Evolutionary conservation across 2,329 filamentous ascomycete species (phyloP), one percentile per base, ranked within the genome.

Genomic region (Alternaria triticimaculans): DNA sequence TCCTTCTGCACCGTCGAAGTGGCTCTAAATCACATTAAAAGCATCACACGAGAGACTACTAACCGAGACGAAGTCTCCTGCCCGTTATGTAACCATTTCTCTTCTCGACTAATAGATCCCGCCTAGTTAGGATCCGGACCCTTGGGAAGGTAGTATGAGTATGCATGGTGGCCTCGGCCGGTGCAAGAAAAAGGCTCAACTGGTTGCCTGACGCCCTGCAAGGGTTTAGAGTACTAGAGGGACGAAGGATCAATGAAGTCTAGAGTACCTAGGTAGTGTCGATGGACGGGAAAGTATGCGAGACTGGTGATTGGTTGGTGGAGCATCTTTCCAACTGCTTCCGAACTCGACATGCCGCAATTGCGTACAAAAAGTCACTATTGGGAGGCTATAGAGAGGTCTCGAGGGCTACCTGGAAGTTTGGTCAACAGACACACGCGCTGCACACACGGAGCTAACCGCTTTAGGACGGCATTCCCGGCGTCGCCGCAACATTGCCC

Each of bases 381-480:
- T 8, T 11, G 9, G 15, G 37, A 41, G 37, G 37, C 37, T 41
- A 41, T 6, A 18, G 37, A 41, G 4, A 41, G 37, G 9, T 18
- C n/a, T 41, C 37, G 15, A 41, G 37, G 37, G 37, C 37, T 41
- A 11, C 37, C 37, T 41, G 15, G 37, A 41, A 18, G n/a, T 10
- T 18, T 41, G 15, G 9, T 41, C 37, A 41, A 41, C 37, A 41
- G 37, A 18, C 15, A 41, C 9, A 41, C 37, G 37, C 15, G 37
- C 37, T 41, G 37, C n/a, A 10, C 33, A 37, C 14, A 33, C 30
- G 30, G 30, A 33, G 2, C 30, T 33, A 33, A 33, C 30, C 30
- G 58, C 59, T 33, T 15, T 58, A 21, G 58, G 58, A 28, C 56
- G 63, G 50, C 58, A 67, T 64, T 63, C 72, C 70, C 69, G 72